A percentile compares a stretch with the other conserved stretches of the same genome.
These are phyloP conservation scores for Helminthosporium solani DNA, from an alignment of 2,329 filamentous ascomycete species.

Conservation along the genomic window DNA sequence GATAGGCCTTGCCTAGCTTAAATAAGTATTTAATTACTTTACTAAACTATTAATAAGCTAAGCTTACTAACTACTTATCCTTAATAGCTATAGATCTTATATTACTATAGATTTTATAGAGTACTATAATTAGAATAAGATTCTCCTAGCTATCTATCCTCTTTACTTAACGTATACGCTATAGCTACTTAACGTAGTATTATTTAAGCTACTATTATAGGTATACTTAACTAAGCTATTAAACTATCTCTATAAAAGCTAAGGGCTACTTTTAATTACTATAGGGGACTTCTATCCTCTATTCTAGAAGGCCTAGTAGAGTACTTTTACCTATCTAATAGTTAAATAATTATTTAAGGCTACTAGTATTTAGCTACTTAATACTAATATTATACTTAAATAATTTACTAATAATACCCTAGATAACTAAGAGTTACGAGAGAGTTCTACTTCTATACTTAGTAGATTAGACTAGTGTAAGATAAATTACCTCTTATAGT, in stretches of 20 bases:
- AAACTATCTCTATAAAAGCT: background rate
- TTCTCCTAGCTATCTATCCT: slow-evolving; percentile 6
- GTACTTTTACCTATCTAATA: background rate
- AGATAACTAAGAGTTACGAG: background rate
- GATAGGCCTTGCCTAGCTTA: slow-evolving; percentile 1
- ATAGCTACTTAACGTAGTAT: slow-evolving; percentile 3
- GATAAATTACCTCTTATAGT: slow-evolving; percentile 5
- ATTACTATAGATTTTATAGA: slow-evolving; percentile 13
- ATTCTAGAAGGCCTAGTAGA: slow-evolving; percentile 8
- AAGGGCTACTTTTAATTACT: slow-evolving; percentile 16
- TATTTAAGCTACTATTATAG: slow-evolving; percentile 8
- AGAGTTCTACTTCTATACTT: slow-evolving; percentile 5
- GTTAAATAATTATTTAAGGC: slow-evolving; percentile 5
- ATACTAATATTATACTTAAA: slow-evolving; percentile 4
- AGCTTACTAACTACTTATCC: slow-evolving; percentile 3
- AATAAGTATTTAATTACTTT: slow-evolving; percentile 5
- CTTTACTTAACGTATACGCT: slow-evolving; percentile 10
- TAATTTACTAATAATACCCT: background rate
- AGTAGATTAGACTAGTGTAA: slow-evolving; percentile 7
- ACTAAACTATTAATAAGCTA: background rate
- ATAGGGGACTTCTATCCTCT: slow-evolving; percentile 11
- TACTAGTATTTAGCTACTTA: slow-evolving; percentile 6
- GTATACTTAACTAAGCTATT: slow-evolving; percentile 5
- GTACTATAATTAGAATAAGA: slow-evolving; percentile 26
- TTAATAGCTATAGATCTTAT: slow-evolving; percentile 7